These are phyloP conservation scores for Colletotrichum sp. DNA, from an alignment of 2,329 filamentous ascomycete genomes.

Conservation along the genomic window DNA sequence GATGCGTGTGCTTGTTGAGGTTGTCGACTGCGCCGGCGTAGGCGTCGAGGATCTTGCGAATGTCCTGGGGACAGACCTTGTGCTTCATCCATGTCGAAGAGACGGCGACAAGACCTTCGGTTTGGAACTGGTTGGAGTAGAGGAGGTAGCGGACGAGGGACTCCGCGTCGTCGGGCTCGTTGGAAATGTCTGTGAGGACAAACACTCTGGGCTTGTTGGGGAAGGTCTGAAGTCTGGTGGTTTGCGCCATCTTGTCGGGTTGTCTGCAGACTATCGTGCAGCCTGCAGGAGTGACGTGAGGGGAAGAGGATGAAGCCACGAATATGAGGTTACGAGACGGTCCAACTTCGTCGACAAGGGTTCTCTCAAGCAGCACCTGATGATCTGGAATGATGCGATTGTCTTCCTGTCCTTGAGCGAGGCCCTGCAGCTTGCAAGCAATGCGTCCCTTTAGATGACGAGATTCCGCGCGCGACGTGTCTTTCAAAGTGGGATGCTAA, in stretches of 20 bases:
- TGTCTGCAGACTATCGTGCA: neutral
- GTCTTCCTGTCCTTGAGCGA: neutral
- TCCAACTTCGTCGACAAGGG: neutral
- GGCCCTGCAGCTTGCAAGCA: neutral
- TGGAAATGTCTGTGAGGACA: conserved; percentile 48
- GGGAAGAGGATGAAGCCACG: neutral
- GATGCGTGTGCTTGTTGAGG: conserved; percentile 52
- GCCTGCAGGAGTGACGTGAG: neutral
- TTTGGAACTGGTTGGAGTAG: conserved; percentile 51
- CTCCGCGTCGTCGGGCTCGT: conserved; percentile 50
- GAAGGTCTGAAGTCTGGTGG: conserved; percentile 2
- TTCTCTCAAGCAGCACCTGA: neutral
- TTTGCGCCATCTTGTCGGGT: neutral
- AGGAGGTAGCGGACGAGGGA: conserved; percentile 48
- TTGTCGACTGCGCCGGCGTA: conserved; percentile 50
- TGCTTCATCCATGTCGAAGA: conserved; percentile 51
- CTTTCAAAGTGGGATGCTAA: neutral
- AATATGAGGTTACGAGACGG: neutral
- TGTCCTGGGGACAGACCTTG: conserved; percentile 44
- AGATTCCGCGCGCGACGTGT: neutral
- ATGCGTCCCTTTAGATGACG: neutral
- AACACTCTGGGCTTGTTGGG: conserved; percentile 38
- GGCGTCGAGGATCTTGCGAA: conserved; percentile 47
- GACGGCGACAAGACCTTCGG: conserved; percentile 46
- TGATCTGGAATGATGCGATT: neutral